Evolutionary conservation across 805 yeast genomes (phyloP).

Genomic region (Kuraishia capsulata): DNA sequence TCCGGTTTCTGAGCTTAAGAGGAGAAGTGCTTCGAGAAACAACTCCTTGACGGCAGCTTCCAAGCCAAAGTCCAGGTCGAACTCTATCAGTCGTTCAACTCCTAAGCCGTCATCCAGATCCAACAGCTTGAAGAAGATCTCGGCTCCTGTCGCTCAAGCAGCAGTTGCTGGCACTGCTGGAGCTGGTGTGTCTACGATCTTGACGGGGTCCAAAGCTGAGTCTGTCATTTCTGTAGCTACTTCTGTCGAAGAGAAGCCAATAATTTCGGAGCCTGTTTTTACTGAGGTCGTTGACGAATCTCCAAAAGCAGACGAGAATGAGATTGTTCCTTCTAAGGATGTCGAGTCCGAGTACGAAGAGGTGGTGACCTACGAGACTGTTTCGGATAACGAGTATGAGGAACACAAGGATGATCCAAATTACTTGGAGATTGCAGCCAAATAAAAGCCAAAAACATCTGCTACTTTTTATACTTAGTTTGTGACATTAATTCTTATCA

Average conservation of each 20-base stretch:
- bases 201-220: conserved; percentile 1
- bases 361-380: conserved; percentile 35
- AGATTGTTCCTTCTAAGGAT: conserved; percentile 2
- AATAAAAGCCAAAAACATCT: conserved; percentile 4
- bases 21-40: conserved; percentile 23
- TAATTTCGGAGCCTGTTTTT: conserved; percentile 2
- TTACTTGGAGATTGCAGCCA: conserved; percentile 28
- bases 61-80: conserved; percentile 9
- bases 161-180: conserved; percentile 5
- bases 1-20: conserved; percentile 17
- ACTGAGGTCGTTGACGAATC: conserved; percentile 5
- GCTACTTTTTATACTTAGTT: no score
- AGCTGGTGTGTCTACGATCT: no score
- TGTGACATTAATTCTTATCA: no score
- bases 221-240: conserved; percentile 3
- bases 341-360: conserved; percentile 17
- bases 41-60: conserved; percentile 33
- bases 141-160: conserved; percentile 15
- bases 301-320: conserved; percentile 4
- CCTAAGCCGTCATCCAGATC: conserved; percentile 9
- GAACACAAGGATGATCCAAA: conserved; percentile 36
- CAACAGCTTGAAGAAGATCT: conserved; percentile 9
- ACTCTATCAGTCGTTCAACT: conserved; percentile 6
- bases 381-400: conserved; percentile 36
- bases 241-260: conserved; percentile 2